Base-by-base conservation (phyloP, 345 rosid genomes). In the Hibiscus syriacus region DNA sequence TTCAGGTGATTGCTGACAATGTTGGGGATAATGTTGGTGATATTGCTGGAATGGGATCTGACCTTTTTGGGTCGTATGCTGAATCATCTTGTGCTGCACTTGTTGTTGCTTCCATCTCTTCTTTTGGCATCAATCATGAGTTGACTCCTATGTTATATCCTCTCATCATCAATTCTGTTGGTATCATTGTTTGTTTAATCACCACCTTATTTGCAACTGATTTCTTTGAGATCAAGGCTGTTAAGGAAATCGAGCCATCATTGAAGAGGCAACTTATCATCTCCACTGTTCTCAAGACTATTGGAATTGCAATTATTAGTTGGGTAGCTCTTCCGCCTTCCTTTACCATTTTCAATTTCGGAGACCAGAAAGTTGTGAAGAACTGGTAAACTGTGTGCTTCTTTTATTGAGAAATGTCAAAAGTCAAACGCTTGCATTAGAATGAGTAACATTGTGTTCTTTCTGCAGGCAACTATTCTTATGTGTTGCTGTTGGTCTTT, bases 291-390 rank as follows among this genome's bases (percentile, higher is more conserved):
- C 73, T 88, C 12, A 88, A 86, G 94, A 88, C 90, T 23, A 16
- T 81, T 64, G 94, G 87, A 69, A 66, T 88, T 59, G 94, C 83
- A 12, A 2, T 78, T 67, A 85, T 82, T 71, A 84, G 86, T 70
- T 85, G 81, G 79, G 11, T 88, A 36, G 86, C 90, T 38, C 81
- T 88, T 57, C 90, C 94, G 9, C 76, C 86, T 46, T 79, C 87
- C 64, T 88, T 88, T 73, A 86, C 94, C 64, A 84, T 88, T 80
- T 88, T 79, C 80, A 82, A 88, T 75, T 88, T 88, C 34, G 90
- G 94, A 55, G 67, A 70, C 34, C 86, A 84, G 87, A 88, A 86
- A 77, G 80, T 30, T 74, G 94, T 88, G 17, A 82, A 88, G 73
- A 84, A 82, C 74, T 88, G 94, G 90, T 88, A 68, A 70, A 83